These are phyloP conservation scores for Rutstroemia sp. DNA, from an alignment of 2,329 filamentous ascomycete genomes.

Conservation along the genomic window DNA sequence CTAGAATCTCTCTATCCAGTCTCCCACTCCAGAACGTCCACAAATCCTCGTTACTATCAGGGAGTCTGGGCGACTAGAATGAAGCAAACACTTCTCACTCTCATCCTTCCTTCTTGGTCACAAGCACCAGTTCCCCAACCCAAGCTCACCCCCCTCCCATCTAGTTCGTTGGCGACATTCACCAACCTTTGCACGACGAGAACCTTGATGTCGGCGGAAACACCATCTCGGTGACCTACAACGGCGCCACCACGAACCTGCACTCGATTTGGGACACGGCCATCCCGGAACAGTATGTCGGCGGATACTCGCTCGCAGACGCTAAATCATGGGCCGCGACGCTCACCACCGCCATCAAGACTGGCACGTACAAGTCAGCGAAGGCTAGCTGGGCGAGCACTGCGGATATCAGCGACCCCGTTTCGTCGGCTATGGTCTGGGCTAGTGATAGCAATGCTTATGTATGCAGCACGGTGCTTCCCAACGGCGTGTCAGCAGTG, in stretches of 20 bases:
- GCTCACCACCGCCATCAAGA: conserved; percentile 46
- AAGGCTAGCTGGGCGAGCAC: conserved; percentile 16
- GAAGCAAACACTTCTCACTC: conserved; percentile 7
- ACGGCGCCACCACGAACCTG: conserved; percentile 50
- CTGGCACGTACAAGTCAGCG: conserved; percentile 43
- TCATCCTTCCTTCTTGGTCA: conserved; percentile 17
- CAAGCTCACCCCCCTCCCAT: neutral
- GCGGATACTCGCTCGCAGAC: conserved; percentile 41
- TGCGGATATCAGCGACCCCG: conserved; percentile 15
- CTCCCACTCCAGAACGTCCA: neutral
- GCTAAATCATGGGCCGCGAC: conserved; percentile 50
- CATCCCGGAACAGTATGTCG: conserved; percentile 44
- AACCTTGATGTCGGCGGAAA: conserved; percentile 61
- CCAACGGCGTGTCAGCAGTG: conserved; percentile 50
- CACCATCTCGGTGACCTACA: conserved; percentile 55
- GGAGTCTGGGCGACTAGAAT: conserved; percentile 4
- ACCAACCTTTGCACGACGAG: conserved; percentile 62
- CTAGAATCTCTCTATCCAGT: conserved; percentile 11
- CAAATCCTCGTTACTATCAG: conserved; percentile 1
- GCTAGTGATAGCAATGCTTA: conserved; percentile 55
- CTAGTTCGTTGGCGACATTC: conserved; percentile 48
- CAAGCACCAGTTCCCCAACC: neutral
- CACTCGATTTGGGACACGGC: conserved; percentile 55
- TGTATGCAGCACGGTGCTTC: conserved; percentile 55
- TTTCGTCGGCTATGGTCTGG: conserved; percentile 46